phyloP scores from a whole-genome alignment of 768 basidiomycete genomes.

The Lactifluus rugatus region DNA sequence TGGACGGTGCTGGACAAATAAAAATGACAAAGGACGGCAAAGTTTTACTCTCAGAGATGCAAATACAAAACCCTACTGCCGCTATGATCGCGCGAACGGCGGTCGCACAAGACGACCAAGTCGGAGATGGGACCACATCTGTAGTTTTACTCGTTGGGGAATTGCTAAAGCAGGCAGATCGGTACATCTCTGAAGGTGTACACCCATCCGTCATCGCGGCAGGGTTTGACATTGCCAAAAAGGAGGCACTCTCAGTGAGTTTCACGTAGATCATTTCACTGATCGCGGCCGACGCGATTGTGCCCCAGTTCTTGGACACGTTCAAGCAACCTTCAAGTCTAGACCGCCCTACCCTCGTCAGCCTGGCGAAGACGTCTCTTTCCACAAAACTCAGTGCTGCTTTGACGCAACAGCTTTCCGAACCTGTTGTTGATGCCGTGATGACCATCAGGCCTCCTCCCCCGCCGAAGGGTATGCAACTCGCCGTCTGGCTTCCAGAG shows the following conservation, averaged over 20 bases:
- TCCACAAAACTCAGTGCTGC: slow-evolving; percentile 80
- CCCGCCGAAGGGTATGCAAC: slow-evolving; percentile 43
- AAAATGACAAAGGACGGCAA: slow-evolving; percentile 99
- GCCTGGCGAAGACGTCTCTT: slow-evolving; percentile 91
- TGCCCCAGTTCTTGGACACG: slow-evolving; percentile 73
- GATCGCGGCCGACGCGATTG: slow-evolving; percentile 20
- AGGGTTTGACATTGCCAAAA: slow-evolving; percentile 96
- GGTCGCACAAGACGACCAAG: slow-evolving; percentile 98
- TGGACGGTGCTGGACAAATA: slow-evolving; percentile 95
- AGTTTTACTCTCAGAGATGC: slow-evolving; percentile 97
- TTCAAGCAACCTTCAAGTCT: slow-evolving; percentile 74
- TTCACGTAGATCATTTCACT: slow-evolving; percentile 16
- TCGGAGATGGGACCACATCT: slow-evolving; percentile 97
- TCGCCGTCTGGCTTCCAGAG: slow-evolving; percentile 15
- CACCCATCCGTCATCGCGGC: slow-evolving; percentile 94
- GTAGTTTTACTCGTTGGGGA: slow-evolving; percentile 95
- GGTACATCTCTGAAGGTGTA: slow-evolving; percentile 95
- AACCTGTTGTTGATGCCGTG: slow-evolving; percentile 93
- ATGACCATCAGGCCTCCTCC: slow-evolving; percentile 70
- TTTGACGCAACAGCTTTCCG: slow-evolving; percentile 80
- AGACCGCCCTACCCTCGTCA: slow-evolving; percentile 85
- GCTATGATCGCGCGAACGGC: slow-evolving; percentile 99
- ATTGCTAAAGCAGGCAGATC: slow-evolving; percentile 93
- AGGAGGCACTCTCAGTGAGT: slow-evolving; percentile 79
- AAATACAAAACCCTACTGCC: slow-evolving; percentile 98